Evolutionary conservation across 192 early-diverging fungal genomes (phyloP).

Genomic region (Backusella mclennaniae): DNA sequence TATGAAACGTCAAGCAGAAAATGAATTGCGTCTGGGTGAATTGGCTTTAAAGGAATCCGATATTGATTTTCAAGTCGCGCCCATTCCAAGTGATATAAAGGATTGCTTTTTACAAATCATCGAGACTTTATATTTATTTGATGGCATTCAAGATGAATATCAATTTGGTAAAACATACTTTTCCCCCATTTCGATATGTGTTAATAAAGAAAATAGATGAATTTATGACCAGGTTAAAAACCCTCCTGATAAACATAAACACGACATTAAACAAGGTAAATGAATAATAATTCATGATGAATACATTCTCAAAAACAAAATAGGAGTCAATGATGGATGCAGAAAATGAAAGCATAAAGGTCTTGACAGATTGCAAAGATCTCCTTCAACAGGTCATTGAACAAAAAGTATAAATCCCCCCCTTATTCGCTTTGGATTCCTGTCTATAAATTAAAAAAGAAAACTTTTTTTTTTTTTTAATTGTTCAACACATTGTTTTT

Average conservation of each 20-base stretch:
- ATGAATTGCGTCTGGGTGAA: background rate
- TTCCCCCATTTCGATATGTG: background rate
- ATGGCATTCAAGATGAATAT: background rate
- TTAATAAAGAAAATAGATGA: background rate
- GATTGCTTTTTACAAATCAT: slow-evolving; percentile 3
- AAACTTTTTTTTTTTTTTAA: no score
- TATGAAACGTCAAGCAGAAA: background rate
- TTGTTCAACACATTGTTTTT: no score
- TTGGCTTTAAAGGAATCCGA: background rate
- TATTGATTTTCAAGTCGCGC: background rate
- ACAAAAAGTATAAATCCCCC: background rate
- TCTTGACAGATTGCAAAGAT: background rate
- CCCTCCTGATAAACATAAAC: background rate
- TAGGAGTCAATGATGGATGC: background rate
- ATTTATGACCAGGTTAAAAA: background rate
- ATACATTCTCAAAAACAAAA: no score
- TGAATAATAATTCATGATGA: no score
- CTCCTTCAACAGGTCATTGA: background rate
- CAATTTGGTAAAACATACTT: background rate
- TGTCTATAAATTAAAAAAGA: no score
- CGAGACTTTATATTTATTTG: background rate
- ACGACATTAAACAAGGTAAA: slow-evolving; percentile 3
- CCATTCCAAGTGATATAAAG: background rate
- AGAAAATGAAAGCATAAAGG: background rate
- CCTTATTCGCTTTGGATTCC: no score